Base-by-base conservation (phyloP, 2,329 filamentous ascomycete genomes). In the Scedosporium apiospermum region DNA sequence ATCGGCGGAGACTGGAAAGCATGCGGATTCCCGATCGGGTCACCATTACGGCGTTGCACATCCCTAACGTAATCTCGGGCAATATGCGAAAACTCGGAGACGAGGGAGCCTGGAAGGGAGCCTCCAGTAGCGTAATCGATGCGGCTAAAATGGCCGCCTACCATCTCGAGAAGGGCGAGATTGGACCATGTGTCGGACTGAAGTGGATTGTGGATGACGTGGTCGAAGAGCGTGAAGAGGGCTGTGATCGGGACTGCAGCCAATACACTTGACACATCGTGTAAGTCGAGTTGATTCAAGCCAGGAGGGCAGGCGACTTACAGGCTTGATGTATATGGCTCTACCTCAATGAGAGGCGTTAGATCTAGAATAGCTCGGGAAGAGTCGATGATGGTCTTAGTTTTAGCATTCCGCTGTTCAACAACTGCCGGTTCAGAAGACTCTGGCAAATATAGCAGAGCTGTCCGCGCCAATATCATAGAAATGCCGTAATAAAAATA, bases 211-310 rank as follows among this genome's bases (percentile, higher is more conserved):
- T 76, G 73, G 4, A 77, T 67, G 1, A 77, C 71, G 12, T 76
- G 69, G 61, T 78, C 76, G 58, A 78, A 78, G 1, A 78, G 65
- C 7, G 77, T 72, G 30, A 78, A 76, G 0, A 77, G 65, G 0
- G 73, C 73, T 0, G 71, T 69, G 6, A 77, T 63, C 0, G 76
- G 76, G 2, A 76, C 69, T 12, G 72, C 70, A 1, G 69, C 73
- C 1, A 75, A 64, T 14, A 76, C 64, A 67, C 71, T 73, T 38
- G 34, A 38, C 34, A 38, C 34, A 14, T 14, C n/a, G 9, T 14
- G 44, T 49, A 18, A 18, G 44, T 21, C 21, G n/a, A 3, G 1
- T 21, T 34, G 4, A 3, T 5, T 49, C 16, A 4, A 0, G 18
- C 21, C 10, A 16, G 1, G 9, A 12, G 12, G 4, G 34, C 10